A percentile compares a stretch with the other conserved stretches of the same genome.
phyloP scores from a whole-genome alignment of 148 eudicot species.

The Diospyros lotus region DNA sequence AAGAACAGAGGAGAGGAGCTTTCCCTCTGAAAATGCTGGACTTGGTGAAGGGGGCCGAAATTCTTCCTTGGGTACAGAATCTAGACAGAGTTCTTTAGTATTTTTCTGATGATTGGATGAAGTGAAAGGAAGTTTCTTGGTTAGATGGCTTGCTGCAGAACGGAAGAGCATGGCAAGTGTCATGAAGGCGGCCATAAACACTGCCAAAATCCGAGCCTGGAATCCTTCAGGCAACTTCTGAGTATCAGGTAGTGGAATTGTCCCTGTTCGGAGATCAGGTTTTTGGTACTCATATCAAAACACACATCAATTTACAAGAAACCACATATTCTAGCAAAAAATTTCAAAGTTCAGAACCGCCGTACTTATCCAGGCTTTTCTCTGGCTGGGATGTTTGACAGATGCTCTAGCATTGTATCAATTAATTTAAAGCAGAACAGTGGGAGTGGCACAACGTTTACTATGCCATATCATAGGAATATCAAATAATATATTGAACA shows the following conservation, averaged over 20 bases:
- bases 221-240: conserved; percentile 46
- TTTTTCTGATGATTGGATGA: conserved; percentile 24
- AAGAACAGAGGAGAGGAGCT: conserved; percentile 45
- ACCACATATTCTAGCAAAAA: background rate
- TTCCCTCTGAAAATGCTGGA: conserved; percentile 52
- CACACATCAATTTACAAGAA: background rate
- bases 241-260: conserved; percentile 29
- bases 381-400: background rate
- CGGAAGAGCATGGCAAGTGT: conserved; percentile 46
- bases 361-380: background rate
- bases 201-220: conserved; percentile 39
- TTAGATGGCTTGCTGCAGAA: conserved; percentile 33
- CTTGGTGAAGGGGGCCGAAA: conserved; percentile 65
- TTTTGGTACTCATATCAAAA: background rate
- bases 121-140: conserved; percentile 48
- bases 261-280: conserved; percentile 35
- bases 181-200: conserved; percentile 59
- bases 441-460: background rate
- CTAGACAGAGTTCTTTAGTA: conserved; percentile 32
- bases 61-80: conserved; percentile 39
- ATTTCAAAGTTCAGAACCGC: conserved; percentile 1
- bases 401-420: background rate
- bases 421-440: background rate
- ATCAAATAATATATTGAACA: background rate
- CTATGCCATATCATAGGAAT: background rate